A percentile compares a stretch with the other conserved stretches of the same genome.
phyloP scores from a whole-genome alignment of 2,329 filamentous ascomycete genomes.

The Esteya vermicola region DNA sequence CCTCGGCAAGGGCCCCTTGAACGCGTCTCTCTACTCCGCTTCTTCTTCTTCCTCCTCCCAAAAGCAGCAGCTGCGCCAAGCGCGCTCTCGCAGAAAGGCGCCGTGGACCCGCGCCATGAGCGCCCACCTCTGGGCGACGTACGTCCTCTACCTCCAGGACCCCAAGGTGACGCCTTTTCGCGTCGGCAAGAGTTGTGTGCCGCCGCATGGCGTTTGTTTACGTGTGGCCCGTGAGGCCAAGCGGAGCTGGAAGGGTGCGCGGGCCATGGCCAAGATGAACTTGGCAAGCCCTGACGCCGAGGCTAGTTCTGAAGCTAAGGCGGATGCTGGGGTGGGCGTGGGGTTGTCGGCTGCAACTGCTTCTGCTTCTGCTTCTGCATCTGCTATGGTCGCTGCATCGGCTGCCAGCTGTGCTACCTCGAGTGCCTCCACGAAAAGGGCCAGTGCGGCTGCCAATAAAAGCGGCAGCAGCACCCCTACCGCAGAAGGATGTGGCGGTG shows the following conservation, averaged over 20 bases:
- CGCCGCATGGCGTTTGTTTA: conserved; percentile 48
- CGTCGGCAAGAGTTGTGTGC: conserved; percentile 47
- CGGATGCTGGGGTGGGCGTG: too few species aligned
- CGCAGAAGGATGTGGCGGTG: conserved; percentile 18
- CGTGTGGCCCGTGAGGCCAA: conserved; percentile 53
- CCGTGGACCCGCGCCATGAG: conserved; percentile 53
- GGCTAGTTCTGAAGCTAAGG: too few species aligned
- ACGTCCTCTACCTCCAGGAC: conserved; percentile 50
- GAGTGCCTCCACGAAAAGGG: too few species aligned
- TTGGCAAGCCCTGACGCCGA: too few species aligned
- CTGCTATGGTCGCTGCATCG: background rate
- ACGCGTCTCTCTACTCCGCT: too few species aligned
- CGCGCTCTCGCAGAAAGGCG: conserved; percentile 27
- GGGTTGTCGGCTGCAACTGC: too few species aligned
- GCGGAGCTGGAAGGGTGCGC: conserved; percentile 51
- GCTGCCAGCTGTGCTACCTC: too few species aligned
- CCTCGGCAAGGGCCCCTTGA: too few species aligned
- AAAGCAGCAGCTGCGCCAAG: conserved; percentile 10
- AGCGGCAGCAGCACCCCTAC: conserved; percentile 44
- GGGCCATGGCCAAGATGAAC: conserved; percentile 18
- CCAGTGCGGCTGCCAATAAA: conserved; percentile 21
- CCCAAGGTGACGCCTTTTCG: conserved; percentile 53
- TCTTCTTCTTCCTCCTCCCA: background rate
- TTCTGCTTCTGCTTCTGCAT: too few species aligned
- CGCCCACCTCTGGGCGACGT: conserved; percentile 51